These are phyloP conservation scores for Cladosporium phlei DNA, from an alignment of 2,329 filamentous ascomycete species.

Conservation along the genomic window DNA sequence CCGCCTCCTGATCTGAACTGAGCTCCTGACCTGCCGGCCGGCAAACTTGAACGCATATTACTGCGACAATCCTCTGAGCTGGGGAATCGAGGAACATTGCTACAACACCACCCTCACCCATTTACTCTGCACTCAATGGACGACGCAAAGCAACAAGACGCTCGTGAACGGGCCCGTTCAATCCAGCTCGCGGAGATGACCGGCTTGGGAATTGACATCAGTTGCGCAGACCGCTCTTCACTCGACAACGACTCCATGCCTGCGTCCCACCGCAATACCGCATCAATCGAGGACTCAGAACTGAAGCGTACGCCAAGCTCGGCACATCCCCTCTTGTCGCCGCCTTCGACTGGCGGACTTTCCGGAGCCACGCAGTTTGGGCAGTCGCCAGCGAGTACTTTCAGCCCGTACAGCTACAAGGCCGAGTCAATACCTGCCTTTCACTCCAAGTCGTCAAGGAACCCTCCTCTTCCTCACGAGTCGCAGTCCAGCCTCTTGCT, in stretches of 20 bases:
- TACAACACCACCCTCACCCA: neutral
- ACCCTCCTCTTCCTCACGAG: neutral
- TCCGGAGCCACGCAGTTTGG: constrained; percentile 14
- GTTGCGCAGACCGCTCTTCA: neutral
- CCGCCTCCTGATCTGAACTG: neutral
- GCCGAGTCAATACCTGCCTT: neutral
- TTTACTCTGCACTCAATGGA: neutral
- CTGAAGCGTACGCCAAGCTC: neutral
- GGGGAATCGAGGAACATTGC: too few relatives aligned
- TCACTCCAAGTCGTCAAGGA: too few relatives aligned
- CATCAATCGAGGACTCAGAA: neutral
- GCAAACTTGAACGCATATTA: too few relatives aligned
- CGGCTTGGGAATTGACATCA: constrained; percentile 5
- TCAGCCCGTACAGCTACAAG: neutral
- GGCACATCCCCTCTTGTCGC: constrained; percentile 17
- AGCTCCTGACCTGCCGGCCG: too few relatives aligned
- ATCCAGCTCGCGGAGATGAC: neutral
- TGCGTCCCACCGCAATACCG: neutral
- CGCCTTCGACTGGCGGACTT: constrained; percentile 23
- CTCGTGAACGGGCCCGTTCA: neutral
- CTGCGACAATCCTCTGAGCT: too few relatives aligned
- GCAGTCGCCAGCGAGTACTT: neutral
- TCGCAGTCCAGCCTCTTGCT: constrained; percentile 2
- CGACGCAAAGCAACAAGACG: neutral
- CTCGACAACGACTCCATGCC: neutral